Base-by-base conservation (phyloP, 2,329 filamentous ascomycete genomes). In the Penicillium sp. region DNA sequence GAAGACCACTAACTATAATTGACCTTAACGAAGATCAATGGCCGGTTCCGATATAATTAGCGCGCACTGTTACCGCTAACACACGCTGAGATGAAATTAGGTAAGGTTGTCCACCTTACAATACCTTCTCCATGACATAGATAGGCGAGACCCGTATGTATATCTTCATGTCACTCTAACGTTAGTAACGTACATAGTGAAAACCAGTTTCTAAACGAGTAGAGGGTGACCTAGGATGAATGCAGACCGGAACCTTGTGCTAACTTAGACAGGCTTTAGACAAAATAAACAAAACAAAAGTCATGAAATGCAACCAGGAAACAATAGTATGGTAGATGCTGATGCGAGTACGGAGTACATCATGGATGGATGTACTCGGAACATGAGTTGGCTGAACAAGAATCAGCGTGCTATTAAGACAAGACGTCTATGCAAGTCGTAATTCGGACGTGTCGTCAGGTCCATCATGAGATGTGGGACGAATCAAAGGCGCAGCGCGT, bases 401-500 rank as follows among this genome's bases (percentile, higher is more conserved):
- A 27, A 14, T 15, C 6, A 16, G 16, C 33, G n/a, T n/a, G 30
- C 23, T 20, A 38, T 32, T 15, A 15, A 28, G 13, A 25, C 23
- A 16, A 34, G 9, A 12, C 32, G 41, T 47, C 40, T 37, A 48
- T 53, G 35, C 41, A n/a, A 11, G 25, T 27, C 25, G 25, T 13
- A n/a, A 4, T 13, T 27, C 6, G 25, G 12, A 11, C 10, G 9
- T 13, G 4, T 27, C 25, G 10, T 27, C 25, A 11, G 11, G 25
- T 14, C 14, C 11, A 12, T 46, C 22, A 30, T 32, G 32, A 30
- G 18, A 22, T 39, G 33, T 26, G 20, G 16, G 39, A 20, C 22
- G 29, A 15, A 45, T 70, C 68, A 95, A 47, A 96, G 75, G 59
- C 81, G 80, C 51, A 98, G 69, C 62, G 92, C 88, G 58, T 84